A percentile compares a stretch with the other conserved stretches of the same genome.
phyloP scores from a whole-genome alignment of 345 rosid species.

The Cardamine chenopodiifolia region DNA sequence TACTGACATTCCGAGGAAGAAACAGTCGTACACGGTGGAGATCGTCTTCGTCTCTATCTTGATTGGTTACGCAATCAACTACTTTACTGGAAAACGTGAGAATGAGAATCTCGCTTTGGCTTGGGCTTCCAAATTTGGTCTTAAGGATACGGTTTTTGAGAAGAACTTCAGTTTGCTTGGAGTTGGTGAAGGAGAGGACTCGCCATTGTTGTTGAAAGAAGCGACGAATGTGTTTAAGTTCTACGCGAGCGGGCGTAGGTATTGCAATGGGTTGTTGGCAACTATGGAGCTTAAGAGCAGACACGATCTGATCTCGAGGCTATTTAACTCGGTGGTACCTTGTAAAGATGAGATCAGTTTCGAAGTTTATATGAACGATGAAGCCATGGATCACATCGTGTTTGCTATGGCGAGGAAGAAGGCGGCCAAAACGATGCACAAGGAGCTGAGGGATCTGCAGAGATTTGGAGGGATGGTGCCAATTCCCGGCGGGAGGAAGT shows the following conservation, averaged over 20 bases:
- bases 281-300: constrained; percentile 96
- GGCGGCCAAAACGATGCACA: constrained; percentile 78
- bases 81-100: constrained; percentile 82
- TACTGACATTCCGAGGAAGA: constrained; percentile 32
- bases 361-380: constrained; percentile 93
- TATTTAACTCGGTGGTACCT: constrained; percentile 77
- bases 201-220: constrained; percentile 86
- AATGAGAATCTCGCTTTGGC: constrained; percentile 84
- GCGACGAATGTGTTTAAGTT: constrained; percentile 86
- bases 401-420: constrained; percentile 90
- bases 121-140: constrained; percentile 86
- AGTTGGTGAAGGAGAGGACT: constrained; percentile 76
- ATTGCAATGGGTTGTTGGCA: constrained; percentile 88
- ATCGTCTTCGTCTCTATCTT: constrained; percentile 66
- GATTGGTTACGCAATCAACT: constrained; percentile 65
- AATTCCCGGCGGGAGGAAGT: constrained; percentile 62
- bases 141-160: constrained; percentile 71
- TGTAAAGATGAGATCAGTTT: constrained; percentile 88
- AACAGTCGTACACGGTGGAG: constrained; percentile 58
- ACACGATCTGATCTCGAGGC: constrained; percentile 81
- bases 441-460: constrained; percentile 85
- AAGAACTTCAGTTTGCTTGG: constrained; percentile 84
- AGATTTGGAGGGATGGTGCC: constrained; percentile 59
- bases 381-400: constrained; percentile 85
- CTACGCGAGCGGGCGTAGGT: constrained; percentile 93